phyloP scores from a whole-genome alignment of 768 basidiomycete genomes.

The Coprinellus aureogranulatus region DNA sequence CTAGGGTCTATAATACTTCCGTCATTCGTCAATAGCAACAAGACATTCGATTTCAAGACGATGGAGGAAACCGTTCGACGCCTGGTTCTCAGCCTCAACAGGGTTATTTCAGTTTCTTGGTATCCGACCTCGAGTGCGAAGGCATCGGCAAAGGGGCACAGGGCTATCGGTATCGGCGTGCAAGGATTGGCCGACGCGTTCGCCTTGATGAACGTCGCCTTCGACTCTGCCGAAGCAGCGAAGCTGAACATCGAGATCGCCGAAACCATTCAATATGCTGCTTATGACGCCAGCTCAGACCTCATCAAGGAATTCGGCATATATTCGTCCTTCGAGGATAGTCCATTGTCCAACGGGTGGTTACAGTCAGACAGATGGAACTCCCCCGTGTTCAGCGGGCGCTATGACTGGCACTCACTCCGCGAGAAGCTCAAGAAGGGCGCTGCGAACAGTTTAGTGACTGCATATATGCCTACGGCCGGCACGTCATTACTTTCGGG shows the following conservation, averaged over 20 bases:
- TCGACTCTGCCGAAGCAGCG: slow-evolving; percentile 70
- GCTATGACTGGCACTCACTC: not conserved
- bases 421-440: slow-evolving; percentile 63
- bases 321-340: slow-evolving; percentile 67
- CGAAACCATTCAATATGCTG: slow-evolving; percentile 84
- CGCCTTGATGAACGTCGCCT: slow-evolving; percentile 80
- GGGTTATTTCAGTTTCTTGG: not conserved
- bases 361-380: not conserved
- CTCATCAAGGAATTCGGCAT: slow-evolving; percentile 65
- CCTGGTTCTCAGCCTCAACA: not conserved
- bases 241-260: slow-evolving; percentile 77
- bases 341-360: slow-evolving; percentile 40
- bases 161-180: slow-evolving; percentile 80
- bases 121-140: slow-evolving; percentile 45
- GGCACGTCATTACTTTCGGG: slow-evolving; percentile 83
- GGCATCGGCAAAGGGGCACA: slow-evolving; percentile 76
- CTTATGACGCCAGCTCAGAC: slow-evolving; percentile 67
- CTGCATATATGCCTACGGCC: slow-evolving; percentile 85
- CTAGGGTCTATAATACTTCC: not conserved
- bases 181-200: slow-evolving; percentile 84
- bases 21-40: not conserved
- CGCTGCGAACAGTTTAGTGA: slow-evolving; percentile 69
- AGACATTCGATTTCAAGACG: not conserved
- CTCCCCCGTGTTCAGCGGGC: not conserved
- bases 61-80: no score